Conservation (phyloP, 768 basidiomycete genomes). For the Daedaleopsis sinensis region DNA sequence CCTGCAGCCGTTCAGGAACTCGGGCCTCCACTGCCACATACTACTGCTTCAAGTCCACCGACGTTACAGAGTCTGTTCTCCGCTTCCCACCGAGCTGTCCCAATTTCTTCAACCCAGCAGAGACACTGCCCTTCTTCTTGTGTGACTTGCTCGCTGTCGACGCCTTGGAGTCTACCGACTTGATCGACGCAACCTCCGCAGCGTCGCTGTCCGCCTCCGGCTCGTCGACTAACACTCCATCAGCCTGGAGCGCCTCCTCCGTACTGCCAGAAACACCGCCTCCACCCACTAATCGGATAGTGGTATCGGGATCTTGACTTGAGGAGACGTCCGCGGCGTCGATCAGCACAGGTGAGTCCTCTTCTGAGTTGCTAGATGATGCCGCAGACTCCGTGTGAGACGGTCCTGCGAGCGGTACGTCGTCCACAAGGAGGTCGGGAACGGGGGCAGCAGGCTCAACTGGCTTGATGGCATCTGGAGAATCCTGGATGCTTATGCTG, state of each 20-base stretch:
- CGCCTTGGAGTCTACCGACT: constrained; percentile 38
- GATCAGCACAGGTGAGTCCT: constrained; percentile 30
- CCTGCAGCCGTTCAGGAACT: constrained; percentile 1
- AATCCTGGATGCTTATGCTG: constrained; percentile 7
- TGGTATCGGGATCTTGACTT: constrained; percentile 38
- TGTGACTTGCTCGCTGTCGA: constrained; percentile 40
- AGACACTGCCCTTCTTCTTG: constrained; percentile 56
- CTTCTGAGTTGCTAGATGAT: constrained; percentile 14
- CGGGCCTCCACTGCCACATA: constrained; percentile 21
- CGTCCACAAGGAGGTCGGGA: constrained; percentile 15
- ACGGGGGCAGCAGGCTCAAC: neutral
- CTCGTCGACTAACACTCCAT: constrained; percentile 39
- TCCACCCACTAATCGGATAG: constrained; percentile 63
- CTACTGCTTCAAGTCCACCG: constrained; percentile 42
- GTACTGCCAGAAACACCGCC: constrained; percentile 48
- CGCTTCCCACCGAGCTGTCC: constrained; percentile 45
- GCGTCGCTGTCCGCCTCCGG: constrained; percentile 35
- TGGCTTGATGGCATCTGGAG: constrained; percentile 9
- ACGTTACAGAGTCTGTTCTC: constrained; percentile 57
- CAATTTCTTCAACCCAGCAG: constrained; percentile 59
- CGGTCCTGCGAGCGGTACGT: constrained; percentile 9
- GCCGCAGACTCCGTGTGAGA: neutral
- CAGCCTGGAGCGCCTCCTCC: constrained; percentile 32
- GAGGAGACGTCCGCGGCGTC: constrained; percentile 20
- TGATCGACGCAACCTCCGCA: constrained; percentile 32